Evolutionary conservation across 1,139 yeast species (phyloP).

Genomic region (Geotrichum phurueaensis): DNA sequence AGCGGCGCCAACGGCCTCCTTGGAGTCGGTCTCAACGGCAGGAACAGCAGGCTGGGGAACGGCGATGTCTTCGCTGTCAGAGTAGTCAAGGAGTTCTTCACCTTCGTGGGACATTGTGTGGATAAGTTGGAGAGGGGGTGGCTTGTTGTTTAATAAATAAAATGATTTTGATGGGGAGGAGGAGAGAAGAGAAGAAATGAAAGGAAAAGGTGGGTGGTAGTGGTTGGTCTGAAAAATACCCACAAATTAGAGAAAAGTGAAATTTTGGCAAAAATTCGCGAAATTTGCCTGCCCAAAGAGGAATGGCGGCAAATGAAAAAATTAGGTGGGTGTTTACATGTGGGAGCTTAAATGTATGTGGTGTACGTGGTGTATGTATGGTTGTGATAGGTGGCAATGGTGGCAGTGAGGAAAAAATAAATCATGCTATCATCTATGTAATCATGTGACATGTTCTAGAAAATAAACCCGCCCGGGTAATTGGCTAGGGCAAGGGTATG

Average conservation of each 20-base stretch:
- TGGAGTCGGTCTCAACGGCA: slow-evolving; percentile 29
- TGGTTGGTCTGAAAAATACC: not conserved
- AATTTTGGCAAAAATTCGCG: not conserved
- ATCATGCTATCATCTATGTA: no score
- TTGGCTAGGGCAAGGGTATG: no score
- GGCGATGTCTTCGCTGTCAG: slow-evolving; percentile 94
- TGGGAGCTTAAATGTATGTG: no score
- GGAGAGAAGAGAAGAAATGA: not conserved
- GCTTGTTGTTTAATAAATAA: not conserved
- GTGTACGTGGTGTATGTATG: no score
- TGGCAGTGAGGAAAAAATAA: not conserved
- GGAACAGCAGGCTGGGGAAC: slow-evolving; percentile 56
- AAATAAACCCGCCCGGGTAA: no score
- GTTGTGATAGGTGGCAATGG: not conserved
- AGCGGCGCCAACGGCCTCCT: slow-evolving; percentile 26
- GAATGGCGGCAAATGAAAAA: no score
- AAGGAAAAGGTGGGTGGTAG: not conserved
- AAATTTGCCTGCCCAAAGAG: not conserved
- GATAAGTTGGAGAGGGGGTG: not conserved
- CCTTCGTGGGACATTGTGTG: slow-evolving; percentile 64
- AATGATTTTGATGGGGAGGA: not conserved
- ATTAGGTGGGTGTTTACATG: no score
- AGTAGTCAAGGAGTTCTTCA: slow-evolving; percentile 96
- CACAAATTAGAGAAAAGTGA: not conserved
- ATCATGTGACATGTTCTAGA: no score